These are phyloP conservation scores for Maudiozyma pseudohumilis DNA, from an alignment of 805 yeast genomes.

Conservation along the genomic window DNA sequence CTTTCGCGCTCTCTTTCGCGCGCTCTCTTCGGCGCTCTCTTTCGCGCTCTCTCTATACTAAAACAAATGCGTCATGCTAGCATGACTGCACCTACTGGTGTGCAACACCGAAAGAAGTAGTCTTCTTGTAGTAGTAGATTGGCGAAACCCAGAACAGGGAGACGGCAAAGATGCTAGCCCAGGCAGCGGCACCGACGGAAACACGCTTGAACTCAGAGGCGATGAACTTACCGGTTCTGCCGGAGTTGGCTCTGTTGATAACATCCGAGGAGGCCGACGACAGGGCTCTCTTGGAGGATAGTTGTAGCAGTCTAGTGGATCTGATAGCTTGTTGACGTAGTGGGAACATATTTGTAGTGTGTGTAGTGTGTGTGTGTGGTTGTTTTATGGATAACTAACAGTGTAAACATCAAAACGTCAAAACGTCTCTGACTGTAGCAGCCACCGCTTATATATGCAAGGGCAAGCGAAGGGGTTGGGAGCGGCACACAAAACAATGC, in stretches of 20 bases:
- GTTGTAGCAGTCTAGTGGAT: slow-evolving; percentile 1
- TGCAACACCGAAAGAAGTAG: slow-evolving; percentile 1
- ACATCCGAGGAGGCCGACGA: background rate
- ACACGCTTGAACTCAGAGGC: slow-evolving; percentile 19
- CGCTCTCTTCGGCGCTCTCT: no score
- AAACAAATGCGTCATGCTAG: no score
- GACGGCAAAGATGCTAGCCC: slow-evolving; percentile 12
- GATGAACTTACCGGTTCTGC: slow-evolving; percentile 2
- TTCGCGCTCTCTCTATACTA: no score
- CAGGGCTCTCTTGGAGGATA: background rate
- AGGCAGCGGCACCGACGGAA: slow-evolving; percentile 12
- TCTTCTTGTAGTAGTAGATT: slow-evolving; percentile 5
- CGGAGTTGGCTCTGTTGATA: background rate
- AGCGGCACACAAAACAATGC: no score
- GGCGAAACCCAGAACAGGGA: slow-evolving; percentile 24
- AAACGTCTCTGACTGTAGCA: no score
- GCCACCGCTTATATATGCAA: no score
- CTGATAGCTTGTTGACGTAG: slow-evolving; percentile 1
- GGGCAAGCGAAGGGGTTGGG: no score
- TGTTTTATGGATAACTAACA: no score
- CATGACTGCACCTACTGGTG: no score
- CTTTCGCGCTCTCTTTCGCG: no score
- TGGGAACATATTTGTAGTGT: background rate
- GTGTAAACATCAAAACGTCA: no score
- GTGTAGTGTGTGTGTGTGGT: no score